A percentile compares a stretch with the other conserved stretches of the same genome.
These are phyloP conservation scores for Penicillium salamii DNA, from an alignment of 495 filamentous ascomycete species.

Conservation along the genomic window DNA sequence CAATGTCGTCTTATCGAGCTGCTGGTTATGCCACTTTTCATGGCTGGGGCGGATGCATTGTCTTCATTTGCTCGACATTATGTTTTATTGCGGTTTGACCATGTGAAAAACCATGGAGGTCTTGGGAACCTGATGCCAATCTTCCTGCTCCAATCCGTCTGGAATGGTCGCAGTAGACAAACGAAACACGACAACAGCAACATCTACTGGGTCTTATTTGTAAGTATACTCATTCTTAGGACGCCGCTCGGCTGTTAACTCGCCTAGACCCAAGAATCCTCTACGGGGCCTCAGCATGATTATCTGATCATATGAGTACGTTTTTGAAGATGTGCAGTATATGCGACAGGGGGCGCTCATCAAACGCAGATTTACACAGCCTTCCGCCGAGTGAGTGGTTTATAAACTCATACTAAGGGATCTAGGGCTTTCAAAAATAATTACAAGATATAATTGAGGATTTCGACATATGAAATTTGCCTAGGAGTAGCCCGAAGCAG, in stretches of 20 bases:
- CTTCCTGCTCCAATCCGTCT: constrained; percentile 30
- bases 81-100: constrained; percentile 23
- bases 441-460: no score
- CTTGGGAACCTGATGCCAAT: constrained; percentile 28
- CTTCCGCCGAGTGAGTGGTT: no score
- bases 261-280: constrained; percentile 17
- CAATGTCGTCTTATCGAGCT: constrained; percentile 30
- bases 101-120: constrained; percentile 31
- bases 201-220: constrained; percentile 35
- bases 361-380: no score
- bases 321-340: no score
- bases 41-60: constrained; percentile 35
- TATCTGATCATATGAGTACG: constrained; percentile 29
- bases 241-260: neutral
- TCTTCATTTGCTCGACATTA: constrained; percentile 35
- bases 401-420: no score
- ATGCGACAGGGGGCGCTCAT: no score
- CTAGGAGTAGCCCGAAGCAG: no score
- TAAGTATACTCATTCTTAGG: constrained; percentile 18
- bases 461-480: no score
- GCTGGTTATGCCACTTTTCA: constrained; percentile 34
- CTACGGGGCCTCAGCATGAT: constrained; percentile 18
- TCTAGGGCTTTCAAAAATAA: no score
- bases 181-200: constrained; percentile 24
- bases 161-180: constrained; percentile 30